phyloP scores from a whole-genome alignment of 164 flowering plant species.

The Nelumbo lutea region DNA sequence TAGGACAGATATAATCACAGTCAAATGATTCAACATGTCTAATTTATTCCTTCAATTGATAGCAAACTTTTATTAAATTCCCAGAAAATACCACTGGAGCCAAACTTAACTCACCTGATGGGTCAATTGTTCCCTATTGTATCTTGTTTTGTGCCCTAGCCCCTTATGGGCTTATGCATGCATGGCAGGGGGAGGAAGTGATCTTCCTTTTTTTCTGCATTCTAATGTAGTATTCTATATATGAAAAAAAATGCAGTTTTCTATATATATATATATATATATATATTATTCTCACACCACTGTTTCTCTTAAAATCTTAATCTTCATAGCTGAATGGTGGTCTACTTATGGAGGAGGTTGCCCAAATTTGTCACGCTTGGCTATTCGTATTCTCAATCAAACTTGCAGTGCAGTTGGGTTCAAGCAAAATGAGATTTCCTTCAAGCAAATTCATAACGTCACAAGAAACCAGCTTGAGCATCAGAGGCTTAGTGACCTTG shows the following conservation, averaged over 20 bases:
- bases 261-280: too few relatives aligned
- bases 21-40: neutral
- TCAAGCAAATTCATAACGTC: slow-evolving; percentile 38
- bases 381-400: slow-evolving; percentile 72
- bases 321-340: slow-evolving; percentile 82
- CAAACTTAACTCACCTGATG: neutral
- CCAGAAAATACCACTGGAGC: neutral
- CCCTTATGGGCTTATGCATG: neutral
- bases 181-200: neutral
- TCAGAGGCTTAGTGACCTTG: slow-evolving; percentile 66
- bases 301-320: slow-evolving; percentile 13
- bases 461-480: slow-evolving; percentile 60
- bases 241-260: too few relatives aligned
- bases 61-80: neutral
- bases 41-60: neutral
- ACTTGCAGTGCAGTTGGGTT: slow-evolving; percentile 51
- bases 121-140: neutral
- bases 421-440: slow-evolving; percentile 30
- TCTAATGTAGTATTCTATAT: neutral
- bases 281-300: slow-evolving; percentile 1
- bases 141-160: neutral
- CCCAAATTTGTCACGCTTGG: slow-evolving; percentile 77
- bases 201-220: neutral
- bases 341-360: slow-evolving; percentile 88
- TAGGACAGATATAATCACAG: neutral